Percentiles rank a stretch among this genome's conserved stretches.
Evolutionary conservation across 2,329 filamentous ascomycete genomes (phyloP).

Genomic region (Neonectria faginata): DNA sequence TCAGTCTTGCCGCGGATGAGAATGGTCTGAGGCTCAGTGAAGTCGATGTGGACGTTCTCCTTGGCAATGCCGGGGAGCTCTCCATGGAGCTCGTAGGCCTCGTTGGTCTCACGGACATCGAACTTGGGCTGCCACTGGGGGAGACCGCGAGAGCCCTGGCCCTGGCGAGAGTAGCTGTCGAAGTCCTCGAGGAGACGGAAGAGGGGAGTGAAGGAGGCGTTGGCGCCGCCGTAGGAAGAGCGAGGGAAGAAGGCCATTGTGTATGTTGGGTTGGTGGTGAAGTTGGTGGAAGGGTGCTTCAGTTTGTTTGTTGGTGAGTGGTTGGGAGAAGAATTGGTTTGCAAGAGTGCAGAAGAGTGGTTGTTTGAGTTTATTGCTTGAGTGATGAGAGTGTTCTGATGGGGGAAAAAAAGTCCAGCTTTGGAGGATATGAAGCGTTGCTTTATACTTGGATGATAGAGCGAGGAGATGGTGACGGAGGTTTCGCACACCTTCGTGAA

Average conservation of each 20-base stretch:
- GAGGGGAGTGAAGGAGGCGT: slow-evolving; percentile 68
- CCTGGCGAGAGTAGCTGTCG: slow-evolving; percentile 65
- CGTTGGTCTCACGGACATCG: slow-evolving; percentile 77
- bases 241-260: slow-evolving; percentile 73
- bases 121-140: slow-evolving; percentile 80
- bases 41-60: slow-evolving; percentile 81
- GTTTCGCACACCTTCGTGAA: slow-evolving; percentile 38
- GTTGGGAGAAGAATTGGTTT: slow-evolving; percentile 40
- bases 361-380: slow-evolving; percentile 43
- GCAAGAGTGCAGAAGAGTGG: slow-evolving; percentile 40
- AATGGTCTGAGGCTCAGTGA: slow-evolving; percentile 80
- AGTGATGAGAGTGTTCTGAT: slow-evolving; percentile 47
- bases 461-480: slow-evolving; percentile 20
- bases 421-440: slow-evolving; percentile 27
- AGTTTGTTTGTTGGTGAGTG: slow-evolving; percentile 41
- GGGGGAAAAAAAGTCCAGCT: slow-evolving; percentile 37
- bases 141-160: slow-evolving; percentile 47
- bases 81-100: slow-evolving; percentile 80
- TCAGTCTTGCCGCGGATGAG: slow-evolving; percentile 77
- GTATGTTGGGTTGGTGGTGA: slow-evolving; percentile 35
- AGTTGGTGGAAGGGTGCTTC: slow-evolving; percentile 42
- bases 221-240: slow-evolving; percentile 61
- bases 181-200: slow-evolving; percentile 75
- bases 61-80: slow-evolving; percentile 82
- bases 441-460: slow-evolving; percentile 48